A percentile compares a stretch with the other conserved stretches of the same genome.
Conservation (phyloP, 202 grass and related monocot genomes). For the Bolboschoenoplectus hybrid region DNA sequence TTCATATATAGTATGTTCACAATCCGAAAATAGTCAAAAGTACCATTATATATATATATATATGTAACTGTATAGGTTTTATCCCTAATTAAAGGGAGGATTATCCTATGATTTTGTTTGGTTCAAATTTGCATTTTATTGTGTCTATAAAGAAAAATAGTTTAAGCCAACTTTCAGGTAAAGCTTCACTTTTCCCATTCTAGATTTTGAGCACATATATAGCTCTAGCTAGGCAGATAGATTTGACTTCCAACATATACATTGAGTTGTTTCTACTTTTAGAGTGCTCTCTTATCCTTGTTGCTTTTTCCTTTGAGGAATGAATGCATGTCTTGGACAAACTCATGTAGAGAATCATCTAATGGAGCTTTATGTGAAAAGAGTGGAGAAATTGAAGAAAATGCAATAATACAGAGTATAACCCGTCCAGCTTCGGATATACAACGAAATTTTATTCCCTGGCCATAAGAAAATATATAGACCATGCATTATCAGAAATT, state of each 20-base stretch:
- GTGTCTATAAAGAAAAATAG: no score
- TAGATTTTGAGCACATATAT: neutral
- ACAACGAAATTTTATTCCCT: neutral
- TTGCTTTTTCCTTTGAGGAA: neutral
- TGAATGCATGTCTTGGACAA: conserved; percentile 30
- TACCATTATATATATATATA: neutral
- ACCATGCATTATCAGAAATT: neutral
- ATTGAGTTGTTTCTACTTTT: conserved; percentile 24
- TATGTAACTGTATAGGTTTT: neutral
- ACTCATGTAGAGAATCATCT: conserved; percentile 31
- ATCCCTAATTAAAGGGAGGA: neutral
- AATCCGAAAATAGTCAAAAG: neutral
- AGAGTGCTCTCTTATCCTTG: neutral
- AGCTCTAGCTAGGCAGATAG: neutral
- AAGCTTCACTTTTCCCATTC: conserved; percentile 22
- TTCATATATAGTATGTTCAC: neutral
- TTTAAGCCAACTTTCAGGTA: neutral
- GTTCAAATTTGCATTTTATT: conserved; percentile 6
- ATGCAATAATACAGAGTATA: neutral
- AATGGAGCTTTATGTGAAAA: conserved; percentile 12
- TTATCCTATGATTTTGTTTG: neutral
- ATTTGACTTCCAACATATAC: conserved; percentile 28
- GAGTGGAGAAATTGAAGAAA: neutral
- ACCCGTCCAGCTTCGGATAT: neutral
- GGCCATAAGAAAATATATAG: neutral